phyloP scores from a whole-genome alignment of 805 yeast genomes.

The Saccharomycopsis schoenii region DNA sequence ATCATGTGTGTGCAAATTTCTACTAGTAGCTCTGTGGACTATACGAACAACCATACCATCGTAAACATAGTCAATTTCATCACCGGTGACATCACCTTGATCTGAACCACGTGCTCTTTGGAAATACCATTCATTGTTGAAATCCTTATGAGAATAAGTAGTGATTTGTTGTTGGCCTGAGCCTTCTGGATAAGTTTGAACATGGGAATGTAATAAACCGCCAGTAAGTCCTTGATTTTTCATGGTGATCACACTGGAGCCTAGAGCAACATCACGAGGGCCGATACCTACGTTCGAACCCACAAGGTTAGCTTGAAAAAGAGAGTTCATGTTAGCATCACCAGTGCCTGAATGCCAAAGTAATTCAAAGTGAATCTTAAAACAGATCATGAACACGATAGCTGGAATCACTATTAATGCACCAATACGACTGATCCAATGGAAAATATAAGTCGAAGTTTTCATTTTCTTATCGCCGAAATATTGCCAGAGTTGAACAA shows the following conservation, averaged over 20 bases:
- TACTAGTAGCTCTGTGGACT: constrained; percentile 49
- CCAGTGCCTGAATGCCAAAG: constrained; percentile 75
- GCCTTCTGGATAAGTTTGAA: constrained; percentile 64
- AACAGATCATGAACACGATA: constrained; percentile 50
- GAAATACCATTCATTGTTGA: constrained; percentile 60
- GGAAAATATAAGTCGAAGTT: constrained; percentile 40
- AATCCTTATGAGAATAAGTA: constrained; percentile 67
- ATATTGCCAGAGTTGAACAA: constrained; percentile 77
- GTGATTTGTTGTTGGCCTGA: constrained; percentile 72
- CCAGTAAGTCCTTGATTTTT: constrained; percentile 68
- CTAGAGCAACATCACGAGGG: constrained; percentile 58
- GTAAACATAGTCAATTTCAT: constrained; percentile 27
- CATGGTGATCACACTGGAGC: constrained; percentile 36
- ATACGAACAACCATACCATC: constrained; percentile 58
- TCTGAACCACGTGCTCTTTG: constrained; percentile 37
- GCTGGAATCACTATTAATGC: constrained; percentile 60
- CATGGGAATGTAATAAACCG: constrained; percentile 66
- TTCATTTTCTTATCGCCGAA: constrained; percentile 58
- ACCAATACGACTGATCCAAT: constrained; percentile 58
- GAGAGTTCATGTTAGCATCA: constrained; percentile 66
- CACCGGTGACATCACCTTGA: constrained; percentile 23
- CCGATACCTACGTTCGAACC: constrained; percentile 59
- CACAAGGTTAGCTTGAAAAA: constrained; percentile 68
- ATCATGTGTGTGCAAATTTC: constrained; percentile 65
- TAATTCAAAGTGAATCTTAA: constrained; percentile 68